Percentiles rank a stretch among this genome's conserved stretches.
Conservation (phyloP, 2,329 filamentous ascomycete species). For the Alternaria sp. region DNA sequence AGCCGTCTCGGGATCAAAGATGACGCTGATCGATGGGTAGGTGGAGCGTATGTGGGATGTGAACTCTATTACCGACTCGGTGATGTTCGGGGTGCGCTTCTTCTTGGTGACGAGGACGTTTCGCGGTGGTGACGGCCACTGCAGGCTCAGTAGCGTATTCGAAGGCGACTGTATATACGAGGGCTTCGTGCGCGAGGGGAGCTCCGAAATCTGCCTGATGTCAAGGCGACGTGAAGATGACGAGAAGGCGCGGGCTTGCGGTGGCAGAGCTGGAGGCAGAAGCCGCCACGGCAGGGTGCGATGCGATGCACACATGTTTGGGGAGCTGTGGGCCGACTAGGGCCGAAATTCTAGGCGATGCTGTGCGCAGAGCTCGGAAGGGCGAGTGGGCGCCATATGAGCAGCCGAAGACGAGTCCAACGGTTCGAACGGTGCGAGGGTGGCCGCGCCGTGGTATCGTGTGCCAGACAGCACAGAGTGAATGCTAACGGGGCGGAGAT, state of each 20-base stretch:
- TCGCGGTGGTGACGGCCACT: constrained; percentile 72
- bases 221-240: constrained; percentile 31
- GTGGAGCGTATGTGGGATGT: constrained; percentile 75
- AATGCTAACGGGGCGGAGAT: constrained; percentile 22
- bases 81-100: constrained; percentile 64
- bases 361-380: constrained; percentile 20
- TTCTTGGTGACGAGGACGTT: constrained; percentile 76
- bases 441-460: not conserved
- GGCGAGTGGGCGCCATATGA: constrained; percentile 26
- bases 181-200: constrained; percentile 47
- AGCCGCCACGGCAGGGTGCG: constrained; percentile 39
- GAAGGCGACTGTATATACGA: constrained; percentile 61
- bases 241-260: constrained; percentile 37
- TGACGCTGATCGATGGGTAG: constrained; percentile 81
- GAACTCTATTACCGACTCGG: constrained; percentile 66
- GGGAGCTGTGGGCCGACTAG: constrained; percentile 8
- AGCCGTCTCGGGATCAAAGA: constrained; percentile 82
- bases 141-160: constrained; percentile 69
- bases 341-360: constrained; percentile 13
- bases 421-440: not conserved
- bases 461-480: constrained; percentile 6
- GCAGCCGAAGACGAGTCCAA: constrained; percentile 14
- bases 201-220: constrained; percentile 44
- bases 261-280: constrained; percentile 11
- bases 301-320: constrained; percentile 32